Percentiles rank a stretch among this genome's conserved stretches.
These are phyloP conservation scores for Dactylellina parvicollis DNA, from an alignment of 2,329 filamentous ascomycete species.

Conservation along the genomic window DNA sequence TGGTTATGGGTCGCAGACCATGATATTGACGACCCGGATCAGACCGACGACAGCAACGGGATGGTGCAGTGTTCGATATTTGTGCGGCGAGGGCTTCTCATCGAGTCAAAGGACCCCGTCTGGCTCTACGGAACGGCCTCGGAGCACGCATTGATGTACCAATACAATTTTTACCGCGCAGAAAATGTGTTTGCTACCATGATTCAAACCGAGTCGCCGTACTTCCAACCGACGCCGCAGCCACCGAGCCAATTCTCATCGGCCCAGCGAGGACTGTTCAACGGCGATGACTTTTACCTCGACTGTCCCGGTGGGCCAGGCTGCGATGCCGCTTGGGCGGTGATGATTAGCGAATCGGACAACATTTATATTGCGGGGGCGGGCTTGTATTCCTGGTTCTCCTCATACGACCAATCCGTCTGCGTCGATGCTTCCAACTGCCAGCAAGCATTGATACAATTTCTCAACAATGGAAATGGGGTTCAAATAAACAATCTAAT, in stretches of 20 bases:
- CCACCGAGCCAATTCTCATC: conserved; percentile 36
- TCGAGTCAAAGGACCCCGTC: conserved; percentile 59
- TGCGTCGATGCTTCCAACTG: conserved; percentile 10
- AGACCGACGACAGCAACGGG: not conserved
- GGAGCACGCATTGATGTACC: conserved; percentile 76
- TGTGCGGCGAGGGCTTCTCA: conserved; percentile 59
- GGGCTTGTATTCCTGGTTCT: conserved; percentile 34
- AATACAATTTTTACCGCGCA: conserved; percentile 73
- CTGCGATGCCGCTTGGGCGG: conserved; percentile 56
- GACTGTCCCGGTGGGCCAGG: conserved; percentile 25
- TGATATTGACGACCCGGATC: conserved; percentile 6
- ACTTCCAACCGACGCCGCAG: conserved; percentile 54
- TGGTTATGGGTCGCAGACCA: conserved; percentile 65
- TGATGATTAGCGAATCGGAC: conserved; percentile 57
- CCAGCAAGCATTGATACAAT: conserved; percentile 3
- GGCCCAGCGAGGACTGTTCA: conserved; percentile 61
- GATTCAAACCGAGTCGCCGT: conserved; percentile 66
- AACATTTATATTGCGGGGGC: conserved; percentile 44
- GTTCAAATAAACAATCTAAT: conserved; percentile 17
- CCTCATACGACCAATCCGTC: not conserved
- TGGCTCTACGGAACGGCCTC: conserved; percentile 65
- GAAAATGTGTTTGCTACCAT: conserved; percentile 68
- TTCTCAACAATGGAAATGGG: not conserved
- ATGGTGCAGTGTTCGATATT: conserved; percentile 57
- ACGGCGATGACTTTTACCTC: conserved; percentile 53